Base-by-base conservation (phyloP, 495 filamentous ascomycete genomes). In the Lophiostoma macrostomum region DNA sequence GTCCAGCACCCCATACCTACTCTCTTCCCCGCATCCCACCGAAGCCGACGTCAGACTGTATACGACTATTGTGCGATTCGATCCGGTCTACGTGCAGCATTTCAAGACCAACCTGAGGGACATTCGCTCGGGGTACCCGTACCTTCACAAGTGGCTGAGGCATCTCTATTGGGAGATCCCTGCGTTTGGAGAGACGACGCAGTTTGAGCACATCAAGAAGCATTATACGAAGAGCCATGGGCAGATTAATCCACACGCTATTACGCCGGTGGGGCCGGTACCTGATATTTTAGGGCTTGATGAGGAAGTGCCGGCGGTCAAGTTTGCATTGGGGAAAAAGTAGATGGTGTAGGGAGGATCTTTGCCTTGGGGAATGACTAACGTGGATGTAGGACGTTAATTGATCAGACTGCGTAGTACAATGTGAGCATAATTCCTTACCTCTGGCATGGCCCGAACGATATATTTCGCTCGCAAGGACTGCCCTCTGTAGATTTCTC, bases 71-170 rank as follows among this genome's bases (percentile, higher is more conserved):
- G 71, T 91, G 49, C 80, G 90, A 27, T 95, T 95, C 71, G 90
- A 95, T 61, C 76, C 80, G 11, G 87, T 93, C 32, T 95, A 95
- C 61, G 88, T 94, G 4, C 88, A 93, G 75, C 88, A 94, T 69
- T 96, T 96, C 76, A 95, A 95, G 74, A 90, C 86, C 65, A 96
- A 96, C 66, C 68, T 95, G 31, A 76, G 83, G 6, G 88, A 88
- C 70, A 94, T 96, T 50, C 72, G 90, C 2, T 81, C 79, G 19
- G 89, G 87, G 5, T 91, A 82, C 62, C 86, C 85, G 22, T 69
- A 73, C 45, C 70, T 88, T 36, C 83, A 89, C 59, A 72, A 70
- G 39, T 89, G 86, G 86, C 55, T 88, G 50, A 70, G 84, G 5
- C 66, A 72, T 18, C 63, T 87, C 51, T 89, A 87, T 63, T 90